Evolutionary conservation across 768 basidiomycete species (phyloP).

Genomic region (Termitomyces sp.): DNA sequence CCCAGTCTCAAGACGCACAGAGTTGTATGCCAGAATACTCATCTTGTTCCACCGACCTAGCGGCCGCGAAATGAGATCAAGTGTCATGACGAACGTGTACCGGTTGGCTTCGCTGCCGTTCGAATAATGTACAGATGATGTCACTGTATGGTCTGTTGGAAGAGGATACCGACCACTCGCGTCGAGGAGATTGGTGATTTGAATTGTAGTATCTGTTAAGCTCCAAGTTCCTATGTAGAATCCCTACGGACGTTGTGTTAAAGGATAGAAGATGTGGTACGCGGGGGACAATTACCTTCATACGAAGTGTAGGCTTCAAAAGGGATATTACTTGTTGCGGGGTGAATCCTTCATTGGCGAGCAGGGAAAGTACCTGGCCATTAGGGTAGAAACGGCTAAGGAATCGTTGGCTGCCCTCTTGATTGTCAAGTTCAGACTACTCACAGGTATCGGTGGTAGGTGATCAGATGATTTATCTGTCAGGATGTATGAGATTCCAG

Average conservation of each 20-base stretch:
- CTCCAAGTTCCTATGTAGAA: slow-evolving; percentile 68
- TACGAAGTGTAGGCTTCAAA: slow-evolving; percentile 69
- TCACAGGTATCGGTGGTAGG: slow-evolving; percentile 89
- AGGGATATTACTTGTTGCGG: slow-evolving; percentile 71
- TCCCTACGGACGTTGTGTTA: slow-evolving; percentile 38
- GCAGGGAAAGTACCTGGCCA: slow-evolving; percentile 79
- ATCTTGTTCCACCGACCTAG: slow-evolving; percentile 84
- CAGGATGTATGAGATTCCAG: slow-evolving; percentile 3
- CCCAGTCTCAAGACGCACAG: slow-evolving; percentile 69
- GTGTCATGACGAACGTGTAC: slow-evolving; percentile 71
- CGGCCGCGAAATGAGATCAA: slow-evolving; percentile 67
- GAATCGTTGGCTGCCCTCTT: neutral
- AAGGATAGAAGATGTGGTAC: neutral
- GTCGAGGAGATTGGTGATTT: slow-evolving; percentile 62
- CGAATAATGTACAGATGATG: slow-evolving; percentile 2
- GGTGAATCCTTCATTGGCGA: slow-evolving; percentile 71
- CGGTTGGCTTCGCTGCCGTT: slow-evolving; percentile 23
- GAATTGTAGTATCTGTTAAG: slow-evolving; percentile 54
- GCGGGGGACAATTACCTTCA: slow-evolving; percentile 47
- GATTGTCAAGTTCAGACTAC: slow-evolving; percentile 15
- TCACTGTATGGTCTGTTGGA: slow-evolving; percentile 7
- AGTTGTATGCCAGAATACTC: slow-evolving; percentile 67
- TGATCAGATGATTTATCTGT: slow-evolving; percentile 80
- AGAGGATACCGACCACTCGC: slow-evolving; percentile 35
- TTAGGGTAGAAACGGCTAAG: slow-evolving; percentile 80